These are phyloP conservation scores for Henckelia pumila DNA, from an alignment of 257 asterid species.

Conservation along the genomic window DNA sequence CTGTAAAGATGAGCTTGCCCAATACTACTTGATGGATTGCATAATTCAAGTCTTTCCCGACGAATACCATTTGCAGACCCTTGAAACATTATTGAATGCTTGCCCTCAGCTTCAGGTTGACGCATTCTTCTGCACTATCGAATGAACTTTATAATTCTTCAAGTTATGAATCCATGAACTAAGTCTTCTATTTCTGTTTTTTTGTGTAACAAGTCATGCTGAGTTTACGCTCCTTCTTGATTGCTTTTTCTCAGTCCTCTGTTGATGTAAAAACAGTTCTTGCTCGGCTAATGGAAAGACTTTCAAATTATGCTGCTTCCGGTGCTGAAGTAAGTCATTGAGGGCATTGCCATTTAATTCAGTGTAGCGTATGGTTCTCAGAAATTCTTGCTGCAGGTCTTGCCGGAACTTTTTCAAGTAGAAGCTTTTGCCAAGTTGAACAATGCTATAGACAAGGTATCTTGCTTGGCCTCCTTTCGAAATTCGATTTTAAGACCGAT, in stretches of 20 bases:
- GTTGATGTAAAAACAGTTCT: constrained; percentile 96
- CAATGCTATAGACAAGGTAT: constrained; percentile 89
- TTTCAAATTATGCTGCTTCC: constrained; percentile 95
- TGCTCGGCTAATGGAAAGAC: constrained; percentile 95
- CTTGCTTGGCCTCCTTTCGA: constrained; percentile 19
- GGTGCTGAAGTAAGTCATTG: constrained; percentile 72
- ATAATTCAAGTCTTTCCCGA: constrained; percentile 98
- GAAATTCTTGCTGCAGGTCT: constrained; percentile 62
- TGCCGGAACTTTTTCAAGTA: constrained; percentile 94
- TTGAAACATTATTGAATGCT: constrained; percentile 87
- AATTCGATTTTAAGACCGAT: constrained; percentile 8
- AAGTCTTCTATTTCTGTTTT: constrained; percentile 9
- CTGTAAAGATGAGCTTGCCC: constrained; percentile 98
- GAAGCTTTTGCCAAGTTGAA: constrained; percentile 96
- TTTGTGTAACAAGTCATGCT: constrained; percentile 17
- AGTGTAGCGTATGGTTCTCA: constrained; percentile 33
- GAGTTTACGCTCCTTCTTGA: constrained; percentile 23
- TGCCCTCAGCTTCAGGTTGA: constrained; percentile 98
- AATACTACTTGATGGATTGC: constrained; percentile 96
- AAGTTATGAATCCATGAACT: constrained; percentile 20
- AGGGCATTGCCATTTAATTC: constrained; percentile 19
- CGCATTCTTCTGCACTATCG: constrained; percentile 22
- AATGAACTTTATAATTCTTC: constrained; percentile 9
- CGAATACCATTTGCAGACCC: constrained; percentile 96
- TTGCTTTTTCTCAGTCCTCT: constrained; percentile 61